Percentiles rank a stretch among this genome's conserved stretches.
Conservation (phyloP, 2,329 filamentous ascomycete species). For the Xylaria sp. region DNA sequence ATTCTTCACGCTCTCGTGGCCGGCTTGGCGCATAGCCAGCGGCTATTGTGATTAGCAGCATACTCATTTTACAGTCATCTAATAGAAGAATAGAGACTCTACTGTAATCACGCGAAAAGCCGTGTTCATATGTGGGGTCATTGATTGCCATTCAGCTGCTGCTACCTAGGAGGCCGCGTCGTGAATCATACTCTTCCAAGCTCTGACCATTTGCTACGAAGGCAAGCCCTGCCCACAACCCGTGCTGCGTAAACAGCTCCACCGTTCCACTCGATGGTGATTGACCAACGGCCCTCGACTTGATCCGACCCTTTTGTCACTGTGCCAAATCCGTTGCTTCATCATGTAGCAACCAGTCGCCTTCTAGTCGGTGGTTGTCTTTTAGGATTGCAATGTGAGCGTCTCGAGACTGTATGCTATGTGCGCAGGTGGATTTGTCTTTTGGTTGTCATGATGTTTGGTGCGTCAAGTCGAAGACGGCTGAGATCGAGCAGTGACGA, state of each 20-base stretch:
- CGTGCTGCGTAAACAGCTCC: slow-evolving; percentile 45
- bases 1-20: not conserved
- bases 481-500: slow-evolving; percentile 56
- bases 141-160: slow-evolving; percentile 44
- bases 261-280: slow-evolving; percentile 46
- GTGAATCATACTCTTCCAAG: slow-evolving; percentile 37
- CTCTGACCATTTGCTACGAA: slow-evolving; percentile 36
- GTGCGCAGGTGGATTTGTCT: slow-evolving; percentile 47
- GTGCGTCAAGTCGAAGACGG: slow-evolving; percentile 47
- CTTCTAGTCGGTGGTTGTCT: slow-evolving; percentile 18
- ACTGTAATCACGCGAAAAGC: slow-evolving; percentile 1
- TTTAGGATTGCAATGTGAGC: slow-evolving; percentile 20
- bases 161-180: slow-evolving; percentile 43
- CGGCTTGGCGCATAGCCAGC: not conserved
- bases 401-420: slow-evolving; percentile 45
- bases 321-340: slow-evolving; percentile 48
- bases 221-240: slow-evolving; percentile 35
- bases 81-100: not conserved
- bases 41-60: not conserved
- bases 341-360: slow-evolving; percentile 19
- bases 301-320: slow-evolving; percentile 47
- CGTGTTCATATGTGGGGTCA: slow-evolving; percentile 26
- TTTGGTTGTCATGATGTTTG: slow-evolving; percentile 52
- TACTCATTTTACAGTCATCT: not conserved
- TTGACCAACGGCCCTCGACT: slow-evolving; percentile 49